Evolutionary conservation across 1,139 yeast species (phyloP), one percentile per base, ranked within the genome.

Genomic region (Lodderomyces margitis): DNA sequence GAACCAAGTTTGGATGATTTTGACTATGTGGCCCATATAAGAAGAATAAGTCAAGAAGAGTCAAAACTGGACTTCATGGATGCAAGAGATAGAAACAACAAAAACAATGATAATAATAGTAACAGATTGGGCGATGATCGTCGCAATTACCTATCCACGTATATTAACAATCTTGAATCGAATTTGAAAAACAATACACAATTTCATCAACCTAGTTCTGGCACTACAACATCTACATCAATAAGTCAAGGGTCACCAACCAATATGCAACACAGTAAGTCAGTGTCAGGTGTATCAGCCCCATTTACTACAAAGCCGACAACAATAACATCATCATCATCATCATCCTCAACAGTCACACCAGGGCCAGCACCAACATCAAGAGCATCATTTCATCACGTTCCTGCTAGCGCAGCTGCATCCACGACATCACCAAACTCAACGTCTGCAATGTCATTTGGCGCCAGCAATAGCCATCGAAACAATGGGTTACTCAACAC

Each of bases 11-110:
- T 63, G 35, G 76, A 70, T 42, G 75, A 70, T 40, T 72, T 72
- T 50, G 77, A 72, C 54, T 71, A 72, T 47, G 75, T 71, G 24
- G 75, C 75, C 17, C 78, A 72, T 47, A 70, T 72, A 25, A 55
- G 75, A 42, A 58, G 68, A 42, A 69, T 71, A 36, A 64, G 72
- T 45, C 73, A 70, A 51, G 73, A 65, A 45, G 74, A 67, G 40
- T 67, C 61, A 44, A 43, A 46, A 23, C 25, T 23, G 21, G 31
- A 23, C 10, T 19, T 21, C 14, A 24, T 15, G 7, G 21, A 38
- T 28, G 21, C 21, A 12, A 25, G 33, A 14, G 34, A 24, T 9
- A 33, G 21, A 11, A 17, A 24, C 25, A 28, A 14, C 14, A 38
- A n/a, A 19, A 37, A 15, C 10, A 32, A 39, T 16, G 48, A 45